Conservation (phyloP, 108 stramenopile species). For the Nitzschia sp. region DNA sequence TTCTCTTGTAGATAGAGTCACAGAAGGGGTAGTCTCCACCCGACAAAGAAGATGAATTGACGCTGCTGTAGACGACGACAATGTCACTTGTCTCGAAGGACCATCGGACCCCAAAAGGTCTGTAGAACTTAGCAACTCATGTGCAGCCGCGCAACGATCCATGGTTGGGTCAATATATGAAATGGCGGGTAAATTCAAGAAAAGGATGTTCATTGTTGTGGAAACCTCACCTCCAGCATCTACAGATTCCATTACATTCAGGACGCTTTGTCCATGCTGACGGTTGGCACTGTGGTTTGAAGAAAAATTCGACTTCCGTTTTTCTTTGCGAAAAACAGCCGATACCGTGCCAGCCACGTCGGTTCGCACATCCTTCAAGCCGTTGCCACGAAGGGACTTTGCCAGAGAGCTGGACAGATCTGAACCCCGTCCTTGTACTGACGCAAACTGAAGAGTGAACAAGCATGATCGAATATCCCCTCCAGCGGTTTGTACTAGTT, state of each 20-base stretch:
- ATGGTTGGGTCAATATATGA: constrained; percentile 81
- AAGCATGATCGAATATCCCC: constrained; percentile 92
- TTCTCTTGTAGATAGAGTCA: constrained; percentile 62
- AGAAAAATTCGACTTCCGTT: constrained; percentile 14
- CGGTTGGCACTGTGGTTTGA: not conserved
- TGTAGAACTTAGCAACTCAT: constrained; percentile 64
- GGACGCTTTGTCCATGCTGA: not conserved
- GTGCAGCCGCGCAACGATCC: constrained; percentile 66
- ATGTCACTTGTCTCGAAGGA: no score
- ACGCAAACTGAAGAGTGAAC: constrained; percentile 90
- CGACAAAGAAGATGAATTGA: constrained; percentile 78
- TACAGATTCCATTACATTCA: constrained; percentile 27
- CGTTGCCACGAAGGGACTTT: constrained; percentile 54
- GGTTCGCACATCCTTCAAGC: constrained; percentile 74
- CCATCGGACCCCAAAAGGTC: constrained; percentile 40
- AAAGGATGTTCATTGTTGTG: constrained; percentile 66
- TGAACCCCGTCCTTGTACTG: constrained; percentile 29
- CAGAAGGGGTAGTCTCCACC: constrained; percentile 67
- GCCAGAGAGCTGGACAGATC: constrained; percentile 60
- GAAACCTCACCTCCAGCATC: constrained; percentile 65
- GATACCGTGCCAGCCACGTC: constrained; percentile 63
- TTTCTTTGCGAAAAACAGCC: constrained; percentile 63
- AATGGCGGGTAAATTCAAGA: constrained; percentile 63
- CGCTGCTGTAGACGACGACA: constrained; percentile 52
- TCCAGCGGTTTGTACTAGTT: constrained; percentile 64